A percentile compares a stretch with the other conserved stretches of the same genome.
These are phyloP conservation scores for Aspergillus pseudonomiae DNA, from an alignment of 2,329 filamentous ascomycete species.

Conservation along the genomic window DNA sequence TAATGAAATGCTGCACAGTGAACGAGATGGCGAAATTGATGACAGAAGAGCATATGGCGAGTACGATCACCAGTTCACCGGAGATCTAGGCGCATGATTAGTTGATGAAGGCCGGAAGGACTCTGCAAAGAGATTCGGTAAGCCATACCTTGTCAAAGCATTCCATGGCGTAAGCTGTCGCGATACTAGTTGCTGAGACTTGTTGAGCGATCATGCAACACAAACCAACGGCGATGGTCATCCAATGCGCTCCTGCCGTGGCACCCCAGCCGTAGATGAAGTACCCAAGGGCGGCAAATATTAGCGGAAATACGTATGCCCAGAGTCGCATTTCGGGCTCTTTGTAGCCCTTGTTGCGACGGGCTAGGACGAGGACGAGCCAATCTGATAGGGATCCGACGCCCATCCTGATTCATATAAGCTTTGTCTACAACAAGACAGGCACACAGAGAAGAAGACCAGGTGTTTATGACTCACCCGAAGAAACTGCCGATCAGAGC, in stretches of 20 bases:
- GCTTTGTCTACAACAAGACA: not conserved
- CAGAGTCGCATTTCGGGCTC: conserved; percentile 45
- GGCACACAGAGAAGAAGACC: not conserved
- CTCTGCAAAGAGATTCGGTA: too few species aligned
- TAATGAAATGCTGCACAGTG: conserved; percentile 45
- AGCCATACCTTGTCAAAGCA: conserved; percentile 39
- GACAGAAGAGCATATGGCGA: conserved; percentile 39
- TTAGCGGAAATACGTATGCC: conserved; percentile 34
- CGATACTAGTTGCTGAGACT: conserved; percentile 42
- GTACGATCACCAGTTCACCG: conserved; percentile 42
- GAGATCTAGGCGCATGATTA: conserved; percentile 30
- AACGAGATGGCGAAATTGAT: conserved; percentile 44
- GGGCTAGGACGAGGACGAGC: conserved; percentile 36
- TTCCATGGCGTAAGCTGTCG: conserved; percentile 48
- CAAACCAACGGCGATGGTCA: conserved; percentile 39
- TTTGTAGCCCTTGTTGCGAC: conserved; percentile 39
- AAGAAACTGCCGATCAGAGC: conserved; percentile 38
- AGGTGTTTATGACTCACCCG: conserved; percentile 21
- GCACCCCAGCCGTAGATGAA: conserved; percentile 46
- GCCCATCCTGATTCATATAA: conserved; percentile 44
- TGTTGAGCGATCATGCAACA: conserved; percentile 47
- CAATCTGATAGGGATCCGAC: conserved; percentile 35
- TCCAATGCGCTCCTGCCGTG: conserved; percentile 37
- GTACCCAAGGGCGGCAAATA: conserved; percentile 40
- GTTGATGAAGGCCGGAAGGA: not conserved